Conservation (phyloP, 2,329 filamentous ascomycete genomes). For the Hypoxylon sp. region DNA sequence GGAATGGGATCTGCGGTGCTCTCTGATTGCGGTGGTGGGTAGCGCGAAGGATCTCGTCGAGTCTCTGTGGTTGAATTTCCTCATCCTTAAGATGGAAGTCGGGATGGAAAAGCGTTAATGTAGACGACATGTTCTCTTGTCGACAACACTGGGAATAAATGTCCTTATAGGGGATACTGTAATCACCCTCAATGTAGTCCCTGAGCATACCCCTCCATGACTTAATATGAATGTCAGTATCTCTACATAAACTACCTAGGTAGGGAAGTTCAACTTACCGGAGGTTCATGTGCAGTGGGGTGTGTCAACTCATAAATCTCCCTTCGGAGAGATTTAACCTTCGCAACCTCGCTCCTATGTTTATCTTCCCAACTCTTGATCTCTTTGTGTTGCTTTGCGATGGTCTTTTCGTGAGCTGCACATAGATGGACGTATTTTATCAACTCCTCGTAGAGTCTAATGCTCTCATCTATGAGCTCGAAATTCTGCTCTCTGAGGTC, state of each 20-base stretch:
- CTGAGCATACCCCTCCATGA: constrained; percentile 27
- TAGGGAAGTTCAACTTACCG: too few relatives aligned
- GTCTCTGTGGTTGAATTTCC: background rate
- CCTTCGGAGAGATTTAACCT: too few relatives aligned
- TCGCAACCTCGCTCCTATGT: too few relatives aligned
- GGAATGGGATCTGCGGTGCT: constrained; percentile 23
- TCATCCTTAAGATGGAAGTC: constrained; percentile 32
- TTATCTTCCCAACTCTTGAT: background rate
- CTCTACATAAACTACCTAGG: background rate
- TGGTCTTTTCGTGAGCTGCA: background rate
- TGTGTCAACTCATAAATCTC: too few relatives aligned
- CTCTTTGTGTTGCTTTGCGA: background rate
- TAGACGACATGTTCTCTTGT: constrained; percentile 49
- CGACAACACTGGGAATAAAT: constrained; percentile 44
- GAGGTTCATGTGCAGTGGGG: too few relatives aligned
- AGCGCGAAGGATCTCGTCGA: background rate
- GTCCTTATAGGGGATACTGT: constrained; percentile 1
- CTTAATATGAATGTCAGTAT: constrained; percentile 18
- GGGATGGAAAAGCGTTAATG: constrained; percentile 40
- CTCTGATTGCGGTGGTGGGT: background rate
- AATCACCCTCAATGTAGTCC: background rate
- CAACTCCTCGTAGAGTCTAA: too few relatives aligned
- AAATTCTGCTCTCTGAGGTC: too few relatives aligned
- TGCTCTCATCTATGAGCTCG: too few relatives aligned
- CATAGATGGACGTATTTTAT: too few relatives aligned